phyloP scores from a whole-genome alignment of 805 yeast species.

The Candida arabinofermentans region DNA sequence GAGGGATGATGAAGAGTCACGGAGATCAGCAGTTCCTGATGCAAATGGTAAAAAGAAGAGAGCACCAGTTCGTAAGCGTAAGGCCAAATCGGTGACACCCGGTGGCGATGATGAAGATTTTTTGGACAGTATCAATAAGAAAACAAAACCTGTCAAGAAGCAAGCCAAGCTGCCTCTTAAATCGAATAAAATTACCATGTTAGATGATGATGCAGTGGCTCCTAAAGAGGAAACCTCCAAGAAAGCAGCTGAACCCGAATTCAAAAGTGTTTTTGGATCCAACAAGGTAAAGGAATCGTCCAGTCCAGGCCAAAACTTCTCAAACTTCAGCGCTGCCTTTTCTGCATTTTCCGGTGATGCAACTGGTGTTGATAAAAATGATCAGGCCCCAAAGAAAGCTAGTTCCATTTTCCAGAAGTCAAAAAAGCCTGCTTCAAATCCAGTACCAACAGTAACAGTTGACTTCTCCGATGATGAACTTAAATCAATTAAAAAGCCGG shows the following conservation, averaged over 20 bases:
- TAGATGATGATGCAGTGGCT: constrained; percentile 1
- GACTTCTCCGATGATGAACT: constrained; percentile 8
- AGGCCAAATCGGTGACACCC: constrained; percentile 18
- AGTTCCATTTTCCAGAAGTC: constrained; percentile 13
- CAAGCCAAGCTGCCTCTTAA: constrained; percentile 6
- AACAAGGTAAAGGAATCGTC: background rate
- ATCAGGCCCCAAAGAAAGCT: constrained; percentile 12
- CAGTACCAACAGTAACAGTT: background rate
- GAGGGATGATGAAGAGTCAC: constrained; percentile 56
- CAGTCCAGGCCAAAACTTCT: constrained; percentile 6
- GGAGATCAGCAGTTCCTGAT: constrained; percentile 45
- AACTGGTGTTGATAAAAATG: constrained; percentile 2
- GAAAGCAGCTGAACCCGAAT: constrained; percentile 17
- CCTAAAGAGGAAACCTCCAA: constrained; percentile 1
- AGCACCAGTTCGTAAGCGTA: constrained; percentile 27
- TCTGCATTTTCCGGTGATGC: constrained; percentile 10
- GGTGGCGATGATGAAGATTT: constrained; percentile 13
- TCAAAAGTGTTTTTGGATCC: constrained; percentile 34
- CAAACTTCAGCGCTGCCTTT: constrained; percentile 22
- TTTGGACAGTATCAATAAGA: constrained; percentile 4
- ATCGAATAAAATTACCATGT: background rate
- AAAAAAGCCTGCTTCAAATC: background rate
- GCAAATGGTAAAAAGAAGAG: constrained; percentile 40
- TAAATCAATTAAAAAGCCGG: background rate
- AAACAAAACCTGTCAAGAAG: constrained; percentile 10